Conservation (phyloP, 208 protist genomes). For the Leishmania guyanensis region DNA sequence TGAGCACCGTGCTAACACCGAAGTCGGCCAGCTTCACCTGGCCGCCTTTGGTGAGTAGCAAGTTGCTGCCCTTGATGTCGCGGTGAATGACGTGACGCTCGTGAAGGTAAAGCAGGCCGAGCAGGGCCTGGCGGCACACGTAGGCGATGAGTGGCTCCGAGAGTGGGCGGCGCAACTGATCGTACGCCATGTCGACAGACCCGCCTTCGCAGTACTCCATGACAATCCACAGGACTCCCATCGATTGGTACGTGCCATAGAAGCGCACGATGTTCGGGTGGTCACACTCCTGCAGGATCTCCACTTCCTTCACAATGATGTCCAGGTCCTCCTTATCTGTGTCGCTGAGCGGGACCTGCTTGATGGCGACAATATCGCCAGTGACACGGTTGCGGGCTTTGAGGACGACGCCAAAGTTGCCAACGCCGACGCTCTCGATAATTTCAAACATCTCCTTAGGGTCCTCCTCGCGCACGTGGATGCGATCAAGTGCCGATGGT, state of each 20-base stretch:
- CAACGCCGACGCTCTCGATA: slow-evolving; percentile 84
- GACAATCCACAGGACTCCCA: slow-evolving; percentile 89
- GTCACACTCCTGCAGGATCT: slow-evolving; percentile 80
- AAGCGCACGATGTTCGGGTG: slow-evolving; percentile 92
- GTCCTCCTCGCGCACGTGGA: slow-evolving; percentile 69
- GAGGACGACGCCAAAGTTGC: slow-evolving; percentile 98
- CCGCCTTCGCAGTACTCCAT: slow-evolving; percentile 95
- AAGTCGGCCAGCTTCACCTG: slow-evolving; percentile 94
- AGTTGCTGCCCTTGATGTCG: slow-evolving; percentile 95
- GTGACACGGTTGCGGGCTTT: slow-evolving; percentile 91
- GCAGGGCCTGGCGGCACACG: slow-evolving; percentile 78
- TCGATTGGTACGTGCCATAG: slow-evolving; percentile 83
- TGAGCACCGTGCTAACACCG: slow-evolving; percentile 84
- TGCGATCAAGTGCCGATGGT: slow-evolving; percentile 46
- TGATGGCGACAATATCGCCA: slow-evolving; percentile 85
- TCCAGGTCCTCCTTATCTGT: slow-evolving; percentile 72
- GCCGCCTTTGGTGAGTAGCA: slow-evolving; percentile 89
- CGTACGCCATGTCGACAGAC: slow-evolving; percentile 86
- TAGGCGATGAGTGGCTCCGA: slow-evolving; percentile 89
- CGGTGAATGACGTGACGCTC: slow-evolving; percentile 87
- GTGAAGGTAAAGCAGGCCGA: slow-evolving; percentile 92
- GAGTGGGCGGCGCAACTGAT: slow-evolving; percentile 76
- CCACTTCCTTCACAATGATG: slow-evolving; percentile 82
- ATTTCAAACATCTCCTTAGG: slow-evolving; percentile 85
- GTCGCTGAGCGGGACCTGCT: slow-evolving; percentile 85